phyloP scores from a whole-genome alignment of 1,139 yeast genomes.

The Geotrichum australiense region DNA sequence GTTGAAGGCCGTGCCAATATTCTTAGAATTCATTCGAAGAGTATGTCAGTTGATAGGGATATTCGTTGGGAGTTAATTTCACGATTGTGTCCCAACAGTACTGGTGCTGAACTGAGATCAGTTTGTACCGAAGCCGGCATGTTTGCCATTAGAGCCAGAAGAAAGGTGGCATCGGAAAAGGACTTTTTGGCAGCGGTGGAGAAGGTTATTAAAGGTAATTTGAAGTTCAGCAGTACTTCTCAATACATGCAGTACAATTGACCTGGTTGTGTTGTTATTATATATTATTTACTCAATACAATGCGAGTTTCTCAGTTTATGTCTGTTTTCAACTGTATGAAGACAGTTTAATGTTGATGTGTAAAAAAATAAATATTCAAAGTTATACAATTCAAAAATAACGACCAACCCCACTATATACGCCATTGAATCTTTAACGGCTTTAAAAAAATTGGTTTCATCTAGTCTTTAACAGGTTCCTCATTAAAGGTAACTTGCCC shows the following conservation, averaged over 20 bases:
- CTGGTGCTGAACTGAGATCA: conserved; percentile 96
- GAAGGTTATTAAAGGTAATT: conserved; percentile 95
- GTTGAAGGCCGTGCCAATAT: conserved; percentile 96
- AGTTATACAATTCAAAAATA: no score
- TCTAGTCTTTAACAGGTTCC: no score
- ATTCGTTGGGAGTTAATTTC: conserved; percentile 98
- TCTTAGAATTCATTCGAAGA: conserved; percentile 89
- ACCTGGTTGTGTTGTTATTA: not conserved
- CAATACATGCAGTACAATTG: conserved; percentile 96
- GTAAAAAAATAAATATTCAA: no score
- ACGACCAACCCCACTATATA: no score
- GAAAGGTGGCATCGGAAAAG: conserved; percentile 96
- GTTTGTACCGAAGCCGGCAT: conserved; percentile 98
- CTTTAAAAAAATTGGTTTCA: no score
- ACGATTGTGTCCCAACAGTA: conserved; percentile 92
- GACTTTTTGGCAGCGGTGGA: conserved; percentile 96
- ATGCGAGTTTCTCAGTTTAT: no score
- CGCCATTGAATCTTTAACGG: no score
- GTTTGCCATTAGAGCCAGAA: conserved; percentile 97
- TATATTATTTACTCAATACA: conserved; percentile 1
- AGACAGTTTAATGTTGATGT: no score
- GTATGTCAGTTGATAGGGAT: conserved; percentile 95
- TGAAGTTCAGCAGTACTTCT: conserved; percentile 94
- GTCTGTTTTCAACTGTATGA: no score
- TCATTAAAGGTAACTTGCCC: no score